Evolutionary conservation across 2,329 filamentous ascomycete species (phyloP).

Genomic region (Elsinoe arachidis): DNA sequence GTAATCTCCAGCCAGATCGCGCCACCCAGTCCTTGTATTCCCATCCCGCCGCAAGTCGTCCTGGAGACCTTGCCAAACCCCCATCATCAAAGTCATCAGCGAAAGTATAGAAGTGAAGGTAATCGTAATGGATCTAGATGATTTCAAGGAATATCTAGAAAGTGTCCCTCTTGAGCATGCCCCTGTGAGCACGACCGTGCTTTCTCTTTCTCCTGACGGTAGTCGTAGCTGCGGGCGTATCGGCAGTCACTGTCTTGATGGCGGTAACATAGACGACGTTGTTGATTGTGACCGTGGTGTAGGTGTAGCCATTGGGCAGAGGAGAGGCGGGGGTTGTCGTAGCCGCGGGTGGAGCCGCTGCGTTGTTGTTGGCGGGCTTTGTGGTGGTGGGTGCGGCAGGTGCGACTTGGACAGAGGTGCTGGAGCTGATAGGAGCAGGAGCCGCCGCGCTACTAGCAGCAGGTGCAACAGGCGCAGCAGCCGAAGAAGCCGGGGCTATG

Average conservation of each 20-base stretch:
- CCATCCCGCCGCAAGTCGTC: too few species aligned
- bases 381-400: not conserved
- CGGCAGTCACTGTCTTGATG: slow-evolving; percentile 6
- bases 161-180: not conserved
- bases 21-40: not conserved
- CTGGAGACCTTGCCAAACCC: not conserved
- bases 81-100: slow-evolving; percentile 11
- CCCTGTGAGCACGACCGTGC: slow-evolving; percentile 4
- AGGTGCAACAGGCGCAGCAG: not conserved
- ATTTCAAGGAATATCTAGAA: not conserved
- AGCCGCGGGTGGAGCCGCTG: not conserved
- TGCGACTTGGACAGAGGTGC: not conserved
- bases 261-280: slow-evolving; percentile 7
- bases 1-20: not conserved
- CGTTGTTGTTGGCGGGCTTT: not conserved
- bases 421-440: not conserved
- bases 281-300: slow-evolving; percentile 1
- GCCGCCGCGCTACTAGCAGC: not conserved
- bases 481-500: not conserved
- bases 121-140: not conserved
- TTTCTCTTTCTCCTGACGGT: not conserved
- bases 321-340: not conserved
- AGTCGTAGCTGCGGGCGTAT: not conserved
- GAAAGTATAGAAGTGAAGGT: not conserved
- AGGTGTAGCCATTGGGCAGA: not conserved